These are phyloP conservation scores for Excoecaria agallocha DNA, from an alignment of 345 rosid species.

Conservation along the genomic window DNA sequence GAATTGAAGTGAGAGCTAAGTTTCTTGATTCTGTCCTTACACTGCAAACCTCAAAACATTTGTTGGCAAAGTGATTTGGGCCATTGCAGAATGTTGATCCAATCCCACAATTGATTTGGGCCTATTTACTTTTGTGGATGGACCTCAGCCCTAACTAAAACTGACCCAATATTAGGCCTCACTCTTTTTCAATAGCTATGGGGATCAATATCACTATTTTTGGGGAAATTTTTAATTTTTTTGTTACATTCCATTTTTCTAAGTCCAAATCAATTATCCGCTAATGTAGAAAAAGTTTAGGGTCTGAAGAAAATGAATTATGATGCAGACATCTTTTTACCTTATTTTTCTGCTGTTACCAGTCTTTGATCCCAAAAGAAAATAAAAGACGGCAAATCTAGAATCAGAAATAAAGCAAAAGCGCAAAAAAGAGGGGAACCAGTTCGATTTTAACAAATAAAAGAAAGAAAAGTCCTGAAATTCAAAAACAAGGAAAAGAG, in stretches of 20 bases:
- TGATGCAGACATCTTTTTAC: no score
- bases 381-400: conserved; percentile 13
- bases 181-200: background rate
- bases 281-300: no score
- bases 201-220: no score
- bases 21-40: conserved; percentile 21
- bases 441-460: conserved; percentile 22
- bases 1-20: conserved; percentile 15
- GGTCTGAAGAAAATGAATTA: no score
- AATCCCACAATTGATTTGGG: background rate
- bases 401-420: conserved; percentile 20
- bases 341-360: background rate
- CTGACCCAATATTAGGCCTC: background rate
- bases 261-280: no score
- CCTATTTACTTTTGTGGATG: background rate
- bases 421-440: conserved; percentile 23
- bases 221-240: no score
- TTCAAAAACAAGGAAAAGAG: conserved; percentile 20
- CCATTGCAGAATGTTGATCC: background rate
- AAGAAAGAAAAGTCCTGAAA: conserved; percentile 16
- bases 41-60: conserved; percentile 1
- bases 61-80: background rate
- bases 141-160: background rate
- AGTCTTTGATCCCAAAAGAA: conserved; percentile 12
- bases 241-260: no score